Evolutionary conservation across 2,329 filamentous ascomycete genomes (phyloP).

Genomic region (Calonectria henricotiae): DNA sequence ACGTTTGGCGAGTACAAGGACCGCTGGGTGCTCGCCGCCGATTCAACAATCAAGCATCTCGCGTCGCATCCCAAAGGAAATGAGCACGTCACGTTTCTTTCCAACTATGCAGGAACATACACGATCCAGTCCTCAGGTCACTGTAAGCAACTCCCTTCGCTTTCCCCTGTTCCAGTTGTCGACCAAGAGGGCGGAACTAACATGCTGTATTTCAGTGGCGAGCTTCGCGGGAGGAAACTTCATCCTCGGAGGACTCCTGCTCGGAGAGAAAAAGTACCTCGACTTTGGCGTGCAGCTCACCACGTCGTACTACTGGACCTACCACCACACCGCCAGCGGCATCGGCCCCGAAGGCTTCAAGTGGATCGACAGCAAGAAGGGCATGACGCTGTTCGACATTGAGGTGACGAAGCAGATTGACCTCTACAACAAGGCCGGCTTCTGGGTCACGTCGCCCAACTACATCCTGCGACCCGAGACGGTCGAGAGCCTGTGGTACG

Average conservation of each 20-base stretch:
- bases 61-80: slow-evolving; percentile 78
- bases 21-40: slow-evolving; percentile 82
- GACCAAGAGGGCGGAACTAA: slow-evolving; percentile 44
- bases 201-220: slow-evolving; percentile 65
- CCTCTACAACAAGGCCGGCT: slow-evolving; percentile 80
- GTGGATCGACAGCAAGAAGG: slow-evolving; percentile 69
- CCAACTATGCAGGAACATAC: slow-evolving; percentile 68
- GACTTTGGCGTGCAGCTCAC: slow-evolving; percentile 83
- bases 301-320: slow-evolving; percentile 82
- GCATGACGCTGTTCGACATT: slow-evolving; percentile 57
- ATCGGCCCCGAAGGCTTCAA: slow-evolving; percentile 84
- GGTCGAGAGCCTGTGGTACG: slow-evolving; percentile 89
- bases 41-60: slow-evolving; percentile 82
- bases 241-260: slow-evolving; percentile 83
- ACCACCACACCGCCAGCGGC: slow-evolving; percentile 76
- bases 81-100: slow-evolving; percentile 80
- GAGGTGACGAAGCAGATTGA: slow-evolving; percentile 61
- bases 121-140: slow-evolving; percentile 67
- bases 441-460: slow-evolving; percentile 74
- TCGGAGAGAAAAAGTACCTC: slow-evolving; percentile 77
- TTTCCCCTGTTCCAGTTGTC: too few relatives aligned
- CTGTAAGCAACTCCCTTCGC: slow-evolving; percentile 57
- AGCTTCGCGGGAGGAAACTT: slow-evolving; percentile 89
- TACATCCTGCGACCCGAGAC: slow-evolving; percentile 87
- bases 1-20: slow-evolving; percentile 79